Evolutionary conservation across 2,329 filamentous ascomycete genomes (phyloP).

Genomic region (Neoascochyta sp.): DNA sequence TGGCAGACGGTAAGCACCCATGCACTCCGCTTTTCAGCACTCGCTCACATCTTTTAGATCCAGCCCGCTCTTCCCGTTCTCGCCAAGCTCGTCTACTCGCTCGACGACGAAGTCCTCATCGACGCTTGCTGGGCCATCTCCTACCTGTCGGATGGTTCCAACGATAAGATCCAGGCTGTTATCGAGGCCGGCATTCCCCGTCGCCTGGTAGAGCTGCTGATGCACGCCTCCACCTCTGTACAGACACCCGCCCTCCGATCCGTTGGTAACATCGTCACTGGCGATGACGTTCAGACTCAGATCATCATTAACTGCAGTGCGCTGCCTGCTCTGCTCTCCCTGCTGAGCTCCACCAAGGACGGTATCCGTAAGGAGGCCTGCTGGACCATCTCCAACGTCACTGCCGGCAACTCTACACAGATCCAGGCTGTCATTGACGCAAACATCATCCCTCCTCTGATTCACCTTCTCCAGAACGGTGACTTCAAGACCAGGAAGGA

Average conservation of each 20-base stretch:
- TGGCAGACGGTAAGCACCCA: slow-evolving; percentile 77
- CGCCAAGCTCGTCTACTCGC: slow-evolving; percentile 94
- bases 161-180: slow-evolving; percentile 98
- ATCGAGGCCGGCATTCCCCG: slow-evolving; percentile 98
- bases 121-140: slow-evolving; percentile 99
- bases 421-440: slow-evolving; percentile 96
- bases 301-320: slow-evolving; percentile 99
- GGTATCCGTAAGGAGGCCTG: slow-evolving; percentile 98
- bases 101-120: slow-evolving; percentile 97
- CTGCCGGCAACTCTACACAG: slow-evolving; percentile 94
- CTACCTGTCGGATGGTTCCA: slow-evolving; percentile 94
- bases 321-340: slow-evolving; percentile 83
- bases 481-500: slow-evolving; percentile 99
- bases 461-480: slow-evolving; percentile 92
- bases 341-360: slow-evolving; percentile 95
- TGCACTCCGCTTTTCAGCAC: neutral
- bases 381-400: slow-evolving; percentile 99
- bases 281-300: slow-evolving; percentile 97
- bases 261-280: slow-evolving; percentile 97
- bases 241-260: slow-evolving; percentile 96
- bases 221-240: slow-evolving; percentile 97
- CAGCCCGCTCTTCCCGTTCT: slow-evolving; percentile 90
- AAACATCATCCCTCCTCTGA: slow-evolving; percentile 93
- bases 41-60: slow-evolving; percentile 58
- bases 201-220: slow-evolving; percentile 90